Base-by-base conservation (phyloP, 495 filamentous ascomycete genomes). In the Penicillium canariense region DNA sequence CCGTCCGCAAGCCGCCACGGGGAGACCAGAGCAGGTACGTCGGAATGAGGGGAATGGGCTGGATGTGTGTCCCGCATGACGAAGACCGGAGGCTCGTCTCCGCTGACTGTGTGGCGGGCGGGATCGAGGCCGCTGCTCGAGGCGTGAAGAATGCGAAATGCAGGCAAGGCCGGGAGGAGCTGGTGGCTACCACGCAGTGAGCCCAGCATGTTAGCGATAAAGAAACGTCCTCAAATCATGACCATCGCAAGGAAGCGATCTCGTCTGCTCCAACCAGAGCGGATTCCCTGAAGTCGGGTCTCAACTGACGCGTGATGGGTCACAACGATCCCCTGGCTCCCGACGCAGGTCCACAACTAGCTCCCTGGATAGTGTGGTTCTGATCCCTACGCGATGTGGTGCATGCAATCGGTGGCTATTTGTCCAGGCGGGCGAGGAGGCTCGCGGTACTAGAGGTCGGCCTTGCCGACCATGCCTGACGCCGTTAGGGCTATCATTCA, bases 251-350 rank as follows among this genome's bases (percentile, higher is more conserved):
- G 18, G 12, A 22, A 20, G 18, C 14, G 38, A n/a, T n/a, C 38
- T 12, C 9, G 28, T 39, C n/a, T 34, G n/a, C 35, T 35, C 36
- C 51, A 58, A 52, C 42, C 55, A 56, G 39, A 48, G 30, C 4
- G 20, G 32, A 48, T 51, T 57, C 49, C 52, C 23, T 35, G 6
- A 25, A 45, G 59, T 63, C 35, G 36, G 46, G 57, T 49, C 50
- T 52, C 22, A 54, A 63, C 56, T 71, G 68, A 69, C 65, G 65
- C 59, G 67, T 70, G 71, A 74, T 69, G 63, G 54, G 58, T 74
- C 71, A 69, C 57, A 69, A 51, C 28, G 4, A 22, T 52, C 60
- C 55, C 56, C 48, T 62, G 49, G 32, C 32, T 32, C 32, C 53
- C 48, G 42, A 58, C 52, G 61, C 58, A 67, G 55, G 52, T 64